These are phyloP conservation scores for Solanum neorickii DNA, from an alignment of 257 asterid genomes.

Conservation along the genomic window DNA sequence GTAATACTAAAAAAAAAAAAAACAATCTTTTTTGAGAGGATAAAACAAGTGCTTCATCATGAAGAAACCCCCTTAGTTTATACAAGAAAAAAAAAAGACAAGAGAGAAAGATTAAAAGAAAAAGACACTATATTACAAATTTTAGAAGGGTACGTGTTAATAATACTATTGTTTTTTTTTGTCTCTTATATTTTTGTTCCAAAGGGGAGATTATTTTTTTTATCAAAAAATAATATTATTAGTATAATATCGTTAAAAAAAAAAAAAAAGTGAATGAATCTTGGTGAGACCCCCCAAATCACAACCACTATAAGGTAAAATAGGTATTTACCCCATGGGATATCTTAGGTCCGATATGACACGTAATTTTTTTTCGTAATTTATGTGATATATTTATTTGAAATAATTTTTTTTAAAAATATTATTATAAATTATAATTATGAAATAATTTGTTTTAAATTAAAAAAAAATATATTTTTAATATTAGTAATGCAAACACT, in stretches of 20 bases:
- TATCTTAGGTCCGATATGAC: neutral
- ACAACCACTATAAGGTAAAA: conserved; percentile 8
- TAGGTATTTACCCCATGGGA: neutral
- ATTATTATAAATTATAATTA: too few species aligned
- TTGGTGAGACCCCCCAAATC: conserved; percentile 31
- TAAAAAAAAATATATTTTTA: neutral
- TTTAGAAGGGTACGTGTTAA: neutral
- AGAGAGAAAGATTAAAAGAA: neutral
- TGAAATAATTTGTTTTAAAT: neutral
- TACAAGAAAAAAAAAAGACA: neutral
- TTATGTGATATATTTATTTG: neutral
- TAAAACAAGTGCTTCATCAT: neutral
- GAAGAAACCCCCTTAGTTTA: neutral
- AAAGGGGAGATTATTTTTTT: neutral
- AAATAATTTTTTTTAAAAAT: too few species aligned
- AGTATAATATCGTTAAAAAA: neutral
- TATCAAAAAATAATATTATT: neutral
- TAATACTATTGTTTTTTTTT: neutral
- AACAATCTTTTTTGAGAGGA: neutral
- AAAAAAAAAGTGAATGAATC: conserved; percentile 1
- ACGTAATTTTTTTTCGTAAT: neutral
- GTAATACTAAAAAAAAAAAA: neutral
- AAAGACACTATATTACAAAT: neutral
- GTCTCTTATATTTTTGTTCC: neutral
- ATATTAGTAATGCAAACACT: neutral